Base-by-base conservation (phyloP, 1,284 basidiomycete genomes). In the Tranzscheliella williamsii region DNA sequence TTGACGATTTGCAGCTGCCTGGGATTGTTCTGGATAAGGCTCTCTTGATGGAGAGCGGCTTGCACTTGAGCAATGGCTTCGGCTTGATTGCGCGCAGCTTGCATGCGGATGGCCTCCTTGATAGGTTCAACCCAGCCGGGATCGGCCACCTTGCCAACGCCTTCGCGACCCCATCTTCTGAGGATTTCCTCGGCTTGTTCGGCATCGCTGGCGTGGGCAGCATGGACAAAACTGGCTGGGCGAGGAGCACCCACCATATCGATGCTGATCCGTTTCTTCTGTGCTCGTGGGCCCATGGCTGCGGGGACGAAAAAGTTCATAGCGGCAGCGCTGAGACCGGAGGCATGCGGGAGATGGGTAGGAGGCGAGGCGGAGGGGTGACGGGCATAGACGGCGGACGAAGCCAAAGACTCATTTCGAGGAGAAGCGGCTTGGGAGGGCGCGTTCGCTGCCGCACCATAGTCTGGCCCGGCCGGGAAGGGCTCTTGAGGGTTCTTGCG, bases 121-220 rank as follows among this genome's bases (percentile, higher is more conserved):
- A 95, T 91, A 44, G 89, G 90, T 72, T 83, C 84, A 31, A 90
- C 91, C 92, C 92, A 95, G 37, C 42, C 29, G 2, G 70, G 70
- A 45, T 73, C 67, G 12, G 67, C 65, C 13, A 70, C 84, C 80
- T 95, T 96, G 55, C 90, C 91, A 72, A 92, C 80, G 26, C 90
- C 88, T 78, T 96, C 91, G 36, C 88, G 86, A 26, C 89, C 87
- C 92, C 93, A 95, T 55, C 90, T 83, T 64, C 85, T 86, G 42
- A 96, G 84, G 49, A 96, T 83, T 24, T 88, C 90, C 75, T 90
- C 89, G 23, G 90, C 86, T 78, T 96, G 90, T 79, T 91, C 90
- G 18, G 86, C 89, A 78, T 94, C 90, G 48, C 90, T 92, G 16
- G 93, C 91, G 79, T 96, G 92, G 18, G 93, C 87, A 53, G 94